Evolutionary conservation across 1,139 yeast species (phyloP), one percentile per base, ranked within the genome.

Genomic region (Blastobotrys arbuscula): DNA sequence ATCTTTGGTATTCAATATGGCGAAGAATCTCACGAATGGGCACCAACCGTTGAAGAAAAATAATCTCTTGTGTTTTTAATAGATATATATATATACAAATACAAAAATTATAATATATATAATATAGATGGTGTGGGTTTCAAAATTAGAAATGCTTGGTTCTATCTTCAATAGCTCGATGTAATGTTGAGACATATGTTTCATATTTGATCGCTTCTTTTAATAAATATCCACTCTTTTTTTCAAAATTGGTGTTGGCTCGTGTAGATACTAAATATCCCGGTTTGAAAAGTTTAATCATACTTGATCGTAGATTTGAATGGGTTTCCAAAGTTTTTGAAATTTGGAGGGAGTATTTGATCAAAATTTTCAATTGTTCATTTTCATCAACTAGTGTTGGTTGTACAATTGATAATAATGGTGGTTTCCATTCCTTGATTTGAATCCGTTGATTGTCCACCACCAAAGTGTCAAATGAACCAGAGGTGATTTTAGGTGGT

Each of bases 1-100:
- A 85, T 92, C 60, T 79, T 81, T 55, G 82, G 81, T 54, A 81
- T 90, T 60, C 97, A 90, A 72, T 92, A 92, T 67, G 97, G 97
- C 59, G 79, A 75, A 54, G 83, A 76, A 54, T 79, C 78, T 56
- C 84, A 81, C 50, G 64, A 66, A 18, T 73, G 79, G 79, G 53
- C 53, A 44, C 48, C 43, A 15, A 4, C 35, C 16, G 43, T 45
- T 24, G 39, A 39, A 24, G 16, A 39, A 18, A 26, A 28, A 28
- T n/a, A n/a, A n/a, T n/a, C n/a, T n/a, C n/a, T 43, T 37, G 34
- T 40, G 8, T 30, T 26, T 28, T 13, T 18, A 24, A 40, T 28
- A 26, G 9, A 7, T 18, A 7, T n/a, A 33, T 34, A 34, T 34
- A 18, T 9, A n/a, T n/a, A 16, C 13, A 19, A 18, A 9, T 6